Percentiles rank a stretch among this genome's conserved stretches.
Evolutionary conservation across 192 early-diverging fungal species (phyloP).

Genomic region (Glomus cerebriforme): DNA sequence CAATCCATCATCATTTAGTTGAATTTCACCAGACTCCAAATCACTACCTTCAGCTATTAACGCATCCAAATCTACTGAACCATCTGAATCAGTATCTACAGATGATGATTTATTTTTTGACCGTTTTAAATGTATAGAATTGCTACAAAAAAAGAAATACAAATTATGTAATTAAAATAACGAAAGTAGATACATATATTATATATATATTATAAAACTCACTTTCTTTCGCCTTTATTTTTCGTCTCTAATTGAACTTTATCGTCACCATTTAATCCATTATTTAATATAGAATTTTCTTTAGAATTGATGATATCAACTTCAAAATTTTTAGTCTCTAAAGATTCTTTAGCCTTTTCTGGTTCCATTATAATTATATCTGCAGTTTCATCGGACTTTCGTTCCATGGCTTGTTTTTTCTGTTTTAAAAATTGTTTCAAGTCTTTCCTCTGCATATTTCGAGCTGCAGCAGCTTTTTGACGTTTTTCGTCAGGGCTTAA

Average conservation of each 20-base stretch:
- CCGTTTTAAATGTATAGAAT: not conserved
- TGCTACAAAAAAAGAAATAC: not conserved
- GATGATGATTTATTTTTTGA: not conserved
- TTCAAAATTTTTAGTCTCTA: not conserved
- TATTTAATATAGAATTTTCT: not conserved
- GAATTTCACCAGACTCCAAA: slow-evolving; percentile 22
- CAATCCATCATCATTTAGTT: not conserved
- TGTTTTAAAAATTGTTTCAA: slow-evolving; percentile 19
- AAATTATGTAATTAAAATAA: not conserved
- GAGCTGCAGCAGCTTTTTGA: slow-evolving; percentile 14
- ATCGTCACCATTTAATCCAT: not conserved
- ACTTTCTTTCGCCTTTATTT: not conserved
- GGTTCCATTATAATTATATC: slow-evolving; percentile 7
- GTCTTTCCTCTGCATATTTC: not conserved
- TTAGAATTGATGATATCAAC: not conserved
- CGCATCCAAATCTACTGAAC: slow-evolving; percentile 24
- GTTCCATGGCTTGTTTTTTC: not conserved
- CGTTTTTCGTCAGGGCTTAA: slow-evolving; percentile 28
- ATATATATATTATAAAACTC: not conserved
- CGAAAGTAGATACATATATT: not conserved
- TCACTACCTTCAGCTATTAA: slow-evolving; percentile 10
- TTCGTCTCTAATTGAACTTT: not conserved
- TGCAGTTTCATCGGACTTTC: not conserved
- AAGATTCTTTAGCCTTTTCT: not conserved
- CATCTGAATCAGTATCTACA: slow-evolving; percentile 6